Conservation (phyloP, 2,329 filamentous ascomycete species). For the Pyrenochaeta sp. region DNA sequence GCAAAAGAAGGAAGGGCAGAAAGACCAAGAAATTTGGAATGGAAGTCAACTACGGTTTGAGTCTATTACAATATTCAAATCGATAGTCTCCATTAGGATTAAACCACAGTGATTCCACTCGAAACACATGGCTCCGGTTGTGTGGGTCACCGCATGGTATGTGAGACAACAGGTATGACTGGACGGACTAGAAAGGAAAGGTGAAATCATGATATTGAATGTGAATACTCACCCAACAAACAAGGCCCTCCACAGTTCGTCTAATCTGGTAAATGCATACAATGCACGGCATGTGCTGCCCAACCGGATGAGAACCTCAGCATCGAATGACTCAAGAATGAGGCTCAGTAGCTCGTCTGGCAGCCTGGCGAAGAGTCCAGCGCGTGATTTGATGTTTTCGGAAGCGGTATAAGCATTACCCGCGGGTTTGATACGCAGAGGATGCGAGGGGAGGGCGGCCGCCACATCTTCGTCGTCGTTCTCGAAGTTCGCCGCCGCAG, state of each 20-base stretch:
- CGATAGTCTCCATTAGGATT: too few relatives aligned
- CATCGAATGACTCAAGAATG: slow-evolving; percentile 77
- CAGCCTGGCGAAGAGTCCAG: slow-evolving; percentile 71
- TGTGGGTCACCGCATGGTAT: slow-evolving; percentile 1
- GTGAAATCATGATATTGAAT: slow-evolving; percentile 7
- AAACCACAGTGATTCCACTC: too few relatives aligned
- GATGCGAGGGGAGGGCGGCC: slow-evolving; percentile 76
- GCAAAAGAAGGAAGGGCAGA: too few relatives aligned
- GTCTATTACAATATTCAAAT: slow-evolving; percentile 4
- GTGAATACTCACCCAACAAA: slow-evolving; percentile 79
- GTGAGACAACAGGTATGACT: slow-evolving; percentile 10
- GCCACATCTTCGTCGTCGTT: slow-evolving; percentile 48
- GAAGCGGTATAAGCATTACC: slow-evolving; percentile 79
- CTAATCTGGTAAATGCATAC: slow-evolving; percentile 82
- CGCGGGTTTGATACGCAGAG: slow-evolving; percentile 82
- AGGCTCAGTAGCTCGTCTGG: slow-evolving; percentile 83
- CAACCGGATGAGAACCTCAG: slow-evolving; percentile 66
- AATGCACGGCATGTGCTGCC: slow-evolving; percentile 84
- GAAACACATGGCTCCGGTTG: too few relatives aligned
- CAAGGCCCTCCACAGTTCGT: slow-evolving; percentile 88
- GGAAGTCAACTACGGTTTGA: too few relatives aligned
- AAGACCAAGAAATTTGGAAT: too few relatives aligned
- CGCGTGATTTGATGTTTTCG: slow-evolving; percentile 70
- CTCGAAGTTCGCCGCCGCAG: slow-evolving; percentile 24
- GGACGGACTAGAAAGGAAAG: slow-evolving; percentile 8